A percentile compares a stretch with the other conserved stretches of the same genome.
Conservation (phyloP, 75 land plant genomes). For the Picea sitchensis region DNA sequence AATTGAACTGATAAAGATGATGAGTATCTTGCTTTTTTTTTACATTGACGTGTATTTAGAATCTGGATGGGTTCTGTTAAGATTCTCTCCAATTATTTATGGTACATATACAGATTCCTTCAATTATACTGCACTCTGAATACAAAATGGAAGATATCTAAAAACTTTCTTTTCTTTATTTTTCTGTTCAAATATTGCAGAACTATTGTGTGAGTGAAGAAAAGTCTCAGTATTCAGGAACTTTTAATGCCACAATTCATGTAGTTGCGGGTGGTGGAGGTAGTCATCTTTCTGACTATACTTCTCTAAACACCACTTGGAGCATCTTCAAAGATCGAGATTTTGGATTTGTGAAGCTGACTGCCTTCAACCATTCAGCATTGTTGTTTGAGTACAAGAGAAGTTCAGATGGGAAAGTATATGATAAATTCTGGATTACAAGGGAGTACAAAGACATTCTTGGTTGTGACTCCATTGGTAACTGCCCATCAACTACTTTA, state of each 20-base stretch:
- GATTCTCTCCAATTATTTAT: too few species aligned
- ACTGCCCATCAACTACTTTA: slow-evolving; percentile 64
- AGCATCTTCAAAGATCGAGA: slow-evolving; percentile 69
- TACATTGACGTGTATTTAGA: too few species aligned
- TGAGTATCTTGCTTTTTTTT: too few species aligned
- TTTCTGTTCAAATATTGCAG: too few species aligned
- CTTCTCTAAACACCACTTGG: slow-evolving; percentile 59
- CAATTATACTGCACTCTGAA: too few species aligned
- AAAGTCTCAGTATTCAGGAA: slow-evolving; percentile 56
- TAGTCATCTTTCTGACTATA: slow-evolving; percentile 48
- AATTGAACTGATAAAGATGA: too few species aligned
- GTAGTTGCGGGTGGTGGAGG: slow-evolving; percentile 78
- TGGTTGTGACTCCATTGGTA: slow-evolving; percentile 65
- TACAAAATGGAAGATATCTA: too few species aligned
- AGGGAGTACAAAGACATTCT: slow-evolving; percentile 82
- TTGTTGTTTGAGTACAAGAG: slow-evolving; percentile 88
- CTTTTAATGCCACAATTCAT: slow-evolving; percentile 89
- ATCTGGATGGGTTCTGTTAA: too few species aligned
- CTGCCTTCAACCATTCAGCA: slow-evolving; percentile 83
- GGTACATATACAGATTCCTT: too few species aligned
- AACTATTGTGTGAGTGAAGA: slow-evolving; percentile 29
- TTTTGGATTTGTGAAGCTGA: slow-evolving; percentile 83
- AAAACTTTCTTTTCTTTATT: too few species aligned
- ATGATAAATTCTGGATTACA: slow-evolving; percentile 80
- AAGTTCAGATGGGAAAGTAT: slow-evolving; percentile 75